A percentile compares a stretch with the other conserved stretches of the same genome.
Evolutionary conservation across 495 filamentous ascomycete species (phyloP).

Genomic region (Polyplosphaeria fusca): DNA sequence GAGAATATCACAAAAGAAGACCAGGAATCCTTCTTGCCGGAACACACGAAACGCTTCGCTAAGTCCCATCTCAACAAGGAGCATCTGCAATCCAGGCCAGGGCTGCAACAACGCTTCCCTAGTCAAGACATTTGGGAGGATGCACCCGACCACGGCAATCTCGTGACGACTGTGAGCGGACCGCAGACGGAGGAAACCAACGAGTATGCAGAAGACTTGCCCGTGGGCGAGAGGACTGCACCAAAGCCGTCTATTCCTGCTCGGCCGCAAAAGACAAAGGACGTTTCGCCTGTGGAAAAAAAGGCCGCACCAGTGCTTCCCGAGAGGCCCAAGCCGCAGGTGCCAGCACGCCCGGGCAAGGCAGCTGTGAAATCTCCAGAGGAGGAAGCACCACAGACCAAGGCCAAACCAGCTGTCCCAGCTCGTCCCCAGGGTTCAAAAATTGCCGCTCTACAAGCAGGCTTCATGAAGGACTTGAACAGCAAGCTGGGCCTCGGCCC

Average conservation of each 20-base stretch:
- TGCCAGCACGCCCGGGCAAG: constrained; percentile 69
- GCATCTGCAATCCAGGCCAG: constrained; percentile 45
- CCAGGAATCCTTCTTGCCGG: constrained; percentile 42
- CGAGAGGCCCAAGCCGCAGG: constrained; percentile 74
- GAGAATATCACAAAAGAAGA: constrained; percentile 45
- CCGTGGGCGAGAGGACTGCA: constrained; percentile 12
- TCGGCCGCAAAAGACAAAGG: constrained; percentile 38
- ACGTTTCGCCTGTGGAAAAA: constrained; percentile 40
- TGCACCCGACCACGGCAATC: constrained; percentile 73
- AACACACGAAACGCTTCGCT: constrained; percentile 37
- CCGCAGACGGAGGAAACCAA: constrained; percentile 51
- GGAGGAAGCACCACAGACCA: constrained; percentile 30
- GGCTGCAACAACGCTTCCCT: constrained; percentile 74
- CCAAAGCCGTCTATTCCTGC: constrained; percentile 21
- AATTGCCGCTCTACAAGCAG: constrained; percentile 84
- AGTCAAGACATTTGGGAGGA: constrained; percentile 98
- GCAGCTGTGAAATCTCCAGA: constrained; percentile 35
- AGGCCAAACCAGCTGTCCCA: constrained; percentile 59
- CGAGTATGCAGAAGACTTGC: constrained; percentile 28
- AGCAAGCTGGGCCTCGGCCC: constrained; percentile 79
- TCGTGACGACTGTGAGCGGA: constrained; percentile 72
- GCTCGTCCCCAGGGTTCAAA: constrained; percentile 75
- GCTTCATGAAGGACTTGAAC: constrained; percentile 88
- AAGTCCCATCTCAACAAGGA: constrained; percentile 46
- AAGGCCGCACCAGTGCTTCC: constrained; percentile 45